These are phyloP conservation scores for Haplosporangium sp. DNA, from an alignment of 371 early-diverging fungal genomes.

Conservation along the genomic window DNA sequence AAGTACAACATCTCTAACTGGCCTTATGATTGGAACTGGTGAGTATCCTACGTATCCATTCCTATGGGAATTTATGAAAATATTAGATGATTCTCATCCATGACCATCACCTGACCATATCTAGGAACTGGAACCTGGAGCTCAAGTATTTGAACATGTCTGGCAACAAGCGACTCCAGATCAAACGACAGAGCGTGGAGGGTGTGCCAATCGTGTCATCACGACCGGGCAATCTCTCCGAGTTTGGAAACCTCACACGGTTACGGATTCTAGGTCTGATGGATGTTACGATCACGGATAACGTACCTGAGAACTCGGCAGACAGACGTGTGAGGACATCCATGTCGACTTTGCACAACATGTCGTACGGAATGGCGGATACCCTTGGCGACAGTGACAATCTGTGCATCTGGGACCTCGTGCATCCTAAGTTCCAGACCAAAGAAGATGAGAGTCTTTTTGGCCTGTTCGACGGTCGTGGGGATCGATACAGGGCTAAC, in stretches of 20 bases:
- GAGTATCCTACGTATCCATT: slow-evolving; percentile 15
- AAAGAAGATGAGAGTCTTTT: slow-evolving; percentile 90
- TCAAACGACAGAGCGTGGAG: slow-evolving; percentile 74
- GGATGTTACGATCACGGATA: slow-evolving; percentile 86
- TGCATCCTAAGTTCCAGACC: slow-evolving; percentile 82
- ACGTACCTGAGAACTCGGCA: slow-evolving; percentile 83
- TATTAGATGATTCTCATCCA: neutral
- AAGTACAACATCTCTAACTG: slow-evolving; percentile 95
- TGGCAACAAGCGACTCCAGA: slow-evolving; percentile 90
- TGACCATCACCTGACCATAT: neutral
- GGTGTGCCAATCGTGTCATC: slow-evolving; percentile 37
- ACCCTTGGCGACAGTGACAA: slow-evolving; percentile 73
- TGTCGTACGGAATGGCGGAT: slow-evolving; percentile 92
- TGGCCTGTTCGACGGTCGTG: slow-evolving; percentile 87
- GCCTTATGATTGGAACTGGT: slow-evolving; percentile 98
- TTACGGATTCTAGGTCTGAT: slow-evolving; percentile 87
- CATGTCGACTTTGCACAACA: slow-evolving; percentile 80
- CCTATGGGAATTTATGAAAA: no score
- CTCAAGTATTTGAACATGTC: slow-evolving; percentile 92
- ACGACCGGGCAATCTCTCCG: slow-evolving; percentile 72
- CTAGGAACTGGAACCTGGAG: slow-evolving; percentile 89
- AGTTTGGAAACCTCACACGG: slow-evolving; percentile 80
- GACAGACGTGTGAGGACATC: slow-evolving; percentile 89
- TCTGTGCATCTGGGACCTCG: slow-evolving; percentile 83
- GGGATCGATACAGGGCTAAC: slow-evolving; percentile 66